phyloP scores from a whole-genome alignment of 169 alveolate species.

The Plasmodium relictum region DNA sequence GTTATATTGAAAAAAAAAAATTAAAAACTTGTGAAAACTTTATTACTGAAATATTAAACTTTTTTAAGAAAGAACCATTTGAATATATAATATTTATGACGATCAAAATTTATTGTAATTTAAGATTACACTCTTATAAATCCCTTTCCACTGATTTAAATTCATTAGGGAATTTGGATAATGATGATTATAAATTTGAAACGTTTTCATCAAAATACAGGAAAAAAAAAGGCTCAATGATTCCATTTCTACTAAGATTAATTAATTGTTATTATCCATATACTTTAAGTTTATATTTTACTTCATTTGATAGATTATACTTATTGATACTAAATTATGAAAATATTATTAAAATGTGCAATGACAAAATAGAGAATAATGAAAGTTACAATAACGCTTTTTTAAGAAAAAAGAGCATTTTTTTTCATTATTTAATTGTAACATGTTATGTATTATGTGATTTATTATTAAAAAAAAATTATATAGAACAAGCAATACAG shows the following conservation, averaged over 20 bases:
- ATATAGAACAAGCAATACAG: constrained; percentile 64
- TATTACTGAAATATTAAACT: constrained; percentile 16
- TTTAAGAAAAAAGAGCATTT: not conserved
- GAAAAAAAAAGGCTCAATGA: constrained; percentile 56
- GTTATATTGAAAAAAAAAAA: constrained; percentile 48
- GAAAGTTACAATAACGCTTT: not conserved
- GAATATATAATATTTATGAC: constrained; percentile 57
- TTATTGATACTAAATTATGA: constrained; percentile 40
- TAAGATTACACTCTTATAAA: constrained; percentile 49
- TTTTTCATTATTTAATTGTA: constrained; percentile 34
- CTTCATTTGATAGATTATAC: constrained; percentile 68
- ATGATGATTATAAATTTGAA: constrained; percentile 41
- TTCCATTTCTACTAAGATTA: constrained; percentile 46
- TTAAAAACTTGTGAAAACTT: constrained; percentile 43
- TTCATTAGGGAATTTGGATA: constrained; percentile 36
- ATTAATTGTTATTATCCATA: constrained; percentile 72
- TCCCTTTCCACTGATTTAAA: constrained; percentile 46
- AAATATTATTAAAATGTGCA: constrained; percentile 6
- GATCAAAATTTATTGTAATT: constrained; percentile 67
- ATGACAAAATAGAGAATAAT: not conserved
- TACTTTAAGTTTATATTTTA: constrained; percentile 41
- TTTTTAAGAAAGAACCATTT: constrained; percentile 55
- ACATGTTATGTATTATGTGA: constrained; percentile 69
- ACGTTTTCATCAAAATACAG: constrained; percentile 30
- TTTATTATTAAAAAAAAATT: constrained; percentile 57